Base-by-base conservation (phyloP, 1,139 yeast genomes). In the Geotrichum klebahnii region DNA sequence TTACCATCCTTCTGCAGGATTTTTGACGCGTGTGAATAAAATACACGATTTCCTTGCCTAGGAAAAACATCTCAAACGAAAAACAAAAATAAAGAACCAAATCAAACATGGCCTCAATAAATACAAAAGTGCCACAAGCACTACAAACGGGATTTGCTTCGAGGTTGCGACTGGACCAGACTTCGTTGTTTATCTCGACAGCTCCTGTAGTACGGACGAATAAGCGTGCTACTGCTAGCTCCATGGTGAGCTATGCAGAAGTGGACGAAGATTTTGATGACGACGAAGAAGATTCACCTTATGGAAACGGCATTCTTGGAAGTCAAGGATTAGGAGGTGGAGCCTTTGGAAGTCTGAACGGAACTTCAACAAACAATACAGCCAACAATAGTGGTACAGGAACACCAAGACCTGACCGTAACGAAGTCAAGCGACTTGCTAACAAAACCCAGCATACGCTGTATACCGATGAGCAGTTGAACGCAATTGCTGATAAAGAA, bases 191-290 rank as follows among this genome's bases (percentile, higher is more conserved):
- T 55, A 76, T 84, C 44, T 78, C 88, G 2, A 63, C 70, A n/a
- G 83, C 85, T 3, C 88, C 90, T 2, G 81, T 83, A 2, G 80
- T 88, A 5, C 77, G 96, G 57, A 77, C 84, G 36, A 84, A 89
- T 33, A 88, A 88, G 63, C 77, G 97, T 60, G 82, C 89, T 3
- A 72, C 77, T 14, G 57, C 62, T 2, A 56, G 56, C 16, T 78
- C 80, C 48, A 83, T 81, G 46, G 80, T 88, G 48, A 88, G 85
- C 65, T 90, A 89, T 62, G 92, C 96, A 0, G 97, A 89, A 60
- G 67, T 77, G 50, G 88, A 81, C 67, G 84, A 81, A 55, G 95
- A 85, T 60, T 79, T 77, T 55, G 95, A 86, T 54, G 78, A 80
- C 53, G 86, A 82, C 44, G 87, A 82, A 36, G 82, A 77, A 50